Evolutionary conservation across 108 stramenopile species (phyloP).

Genomic region (Mediolabrus comicus): DNA sequence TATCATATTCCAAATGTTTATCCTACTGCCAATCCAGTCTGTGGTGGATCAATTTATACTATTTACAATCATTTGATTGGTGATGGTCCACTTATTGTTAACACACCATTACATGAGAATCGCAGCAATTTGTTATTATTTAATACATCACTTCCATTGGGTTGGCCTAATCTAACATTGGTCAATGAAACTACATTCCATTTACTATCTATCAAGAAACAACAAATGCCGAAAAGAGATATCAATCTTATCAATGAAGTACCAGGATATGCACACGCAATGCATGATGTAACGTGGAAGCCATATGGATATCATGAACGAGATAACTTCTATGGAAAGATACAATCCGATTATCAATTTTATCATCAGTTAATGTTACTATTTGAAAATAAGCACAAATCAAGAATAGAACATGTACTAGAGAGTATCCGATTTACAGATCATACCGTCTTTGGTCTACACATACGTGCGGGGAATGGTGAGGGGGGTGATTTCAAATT

Average conservation of each 20-base stretch:
- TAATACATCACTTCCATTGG: neutral
- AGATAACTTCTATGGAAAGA: neutral
- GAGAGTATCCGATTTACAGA: constrained; percentile 23
- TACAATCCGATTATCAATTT: neutral
- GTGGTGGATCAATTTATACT: neutral
- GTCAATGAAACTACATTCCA: no score
- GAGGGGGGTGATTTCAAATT: constrained; percentile 43
- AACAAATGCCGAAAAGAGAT: neutral
- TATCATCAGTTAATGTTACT: constrained; percentile 8
- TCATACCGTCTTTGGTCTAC: constrained; percentile 55
- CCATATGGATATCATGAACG: neutral
- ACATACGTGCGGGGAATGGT: constrained; percentile 62
- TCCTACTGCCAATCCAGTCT: neutral
- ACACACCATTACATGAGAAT: neutral
- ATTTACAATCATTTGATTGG: constrained; percentile 4
- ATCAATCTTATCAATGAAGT: neutral
- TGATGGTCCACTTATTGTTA: neutral
- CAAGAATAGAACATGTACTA: constrained; percentile 2
- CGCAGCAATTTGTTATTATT: no score
- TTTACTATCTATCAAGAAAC: no score
- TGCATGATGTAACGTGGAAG: neutral
- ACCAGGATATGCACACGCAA: neutral
- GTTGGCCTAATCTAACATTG: neutral
- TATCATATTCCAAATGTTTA: constrained; percentile 2
- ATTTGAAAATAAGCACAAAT: constrained; percentile 1